Evolutionary conservation across 257 asterid genomes (phyloP).

Genomic region (Solanum rostratum): DNA sequence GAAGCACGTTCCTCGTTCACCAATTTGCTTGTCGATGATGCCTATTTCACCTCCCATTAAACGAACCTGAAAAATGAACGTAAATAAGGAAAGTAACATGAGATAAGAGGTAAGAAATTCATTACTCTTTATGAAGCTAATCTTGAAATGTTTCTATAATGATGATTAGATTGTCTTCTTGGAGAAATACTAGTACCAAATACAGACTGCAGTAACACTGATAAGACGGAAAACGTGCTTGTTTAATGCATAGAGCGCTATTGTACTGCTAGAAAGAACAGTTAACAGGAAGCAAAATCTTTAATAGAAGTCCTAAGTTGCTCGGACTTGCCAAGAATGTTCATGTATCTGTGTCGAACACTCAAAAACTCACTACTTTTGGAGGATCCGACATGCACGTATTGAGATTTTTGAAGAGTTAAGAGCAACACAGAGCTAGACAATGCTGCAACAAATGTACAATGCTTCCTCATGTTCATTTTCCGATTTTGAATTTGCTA

Average conservation of each 20-base stretch:
- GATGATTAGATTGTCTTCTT: neutral
- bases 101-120: neutral
- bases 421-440: no score
- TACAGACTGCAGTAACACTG: neutral
- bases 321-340: neutral
- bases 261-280: no score
- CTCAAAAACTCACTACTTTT: neutral
- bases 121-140: neutral
- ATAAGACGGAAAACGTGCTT: neutral
- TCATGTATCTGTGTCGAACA: neutral
- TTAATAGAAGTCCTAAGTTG: neutral
- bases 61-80: conserved; percentile 28
- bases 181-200: neutral
- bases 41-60: conserved; percentile 72
- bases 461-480: neutral
- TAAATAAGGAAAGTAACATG: neutral
- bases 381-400: neutral
- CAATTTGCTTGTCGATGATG: conserved; percentile 44
- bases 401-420: no score
- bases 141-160: neutral
- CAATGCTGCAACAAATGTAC: neutral
- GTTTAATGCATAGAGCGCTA: no score
- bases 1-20: conserved; percentile 55
- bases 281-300: neutral
- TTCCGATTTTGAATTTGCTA: neutral